Base-by-base conservation (phyloP, 2,329 filamentous ascomycete species). In the Curvularia eragrostidis region DNA sequence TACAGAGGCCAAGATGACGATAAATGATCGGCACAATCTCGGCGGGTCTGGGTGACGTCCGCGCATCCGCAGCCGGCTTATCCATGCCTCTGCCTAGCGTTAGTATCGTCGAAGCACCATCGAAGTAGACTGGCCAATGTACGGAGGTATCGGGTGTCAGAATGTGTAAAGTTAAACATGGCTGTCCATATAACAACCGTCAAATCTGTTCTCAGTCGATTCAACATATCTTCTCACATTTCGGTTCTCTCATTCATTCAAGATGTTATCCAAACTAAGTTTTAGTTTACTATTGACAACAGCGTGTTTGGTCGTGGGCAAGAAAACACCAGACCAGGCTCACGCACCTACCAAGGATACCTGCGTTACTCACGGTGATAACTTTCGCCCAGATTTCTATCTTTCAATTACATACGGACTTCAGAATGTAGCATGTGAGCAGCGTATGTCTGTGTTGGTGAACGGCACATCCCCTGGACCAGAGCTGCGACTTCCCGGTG, bases 381-480 rank as follows among this genome's bases (percentile, higher is more conserved):
- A 38, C 0, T 79, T 78, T 39, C 63, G 56, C 3, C 83, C 83
- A 5, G 79, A 84, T 58, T 72, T 78, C 54, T 73, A 83, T 19
- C 78, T 86, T n/a, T 74, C 76, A 19, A 76, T 82, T 2, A 79
- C 81, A 5, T 68, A 77, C 19, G 67, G 76, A 48, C 72, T 80
- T n/a, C 70, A 81, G 38, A 71, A 74, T 0, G 70, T 82, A 47
- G 79, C 80, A 48, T 85, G 84, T 60, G 70, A 81, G 58, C 71
- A 75, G 3, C 75, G 82, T 21, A 73, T 77, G 50, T 84, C 78
- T 3, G 81, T 81, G 0, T 65, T 85, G 12, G 74, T 86, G 58
- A 86, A 87, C 63, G 82, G 81, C 38, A 81, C 82, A 0, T 76
- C 78, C 19, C 84, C 84, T 1, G 84, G 83, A 1, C 84, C 85